Base-by-base conservation (phyloP, 371 early-diverging fungal species). In the Capillidium heterosporum region DNA sequence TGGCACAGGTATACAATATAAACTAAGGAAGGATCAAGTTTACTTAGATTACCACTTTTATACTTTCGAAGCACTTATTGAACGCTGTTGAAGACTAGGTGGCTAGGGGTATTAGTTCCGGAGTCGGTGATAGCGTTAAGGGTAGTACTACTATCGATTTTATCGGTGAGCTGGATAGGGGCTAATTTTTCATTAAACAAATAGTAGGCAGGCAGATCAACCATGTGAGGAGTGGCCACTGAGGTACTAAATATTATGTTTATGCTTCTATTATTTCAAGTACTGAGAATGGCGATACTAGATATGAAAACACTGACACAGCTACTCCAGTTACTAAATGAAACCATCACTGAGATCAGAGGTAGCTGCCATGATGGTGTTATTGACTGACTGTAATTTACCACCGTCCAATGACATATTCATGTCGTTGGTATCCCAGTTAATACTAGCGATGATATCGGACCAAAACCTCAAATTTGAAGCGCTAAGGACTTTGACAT, bases 291-390 rank as follows among this genome's bases (percentile, higher is more conserved):
- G 43, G 61, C 40, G 27, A 41, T n/a, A 42, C 82, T 84, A 29
- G 84, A 82, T 11, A 78, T 80, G 50, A 73, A 77, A 13, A 78
- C 59, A 57, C 78, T 65, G 23, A 87, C 81, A 60, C 91, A 92
- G 11, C 48, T 50, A 1, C 93, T 91, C 48, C 59, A 69, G 67
- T 89, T 89, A 32, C 77, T 79, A 60, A 86, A 92, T 19, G 61
- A 48, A 1, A 89, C 82, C 65, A 60, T 88, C 85, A 15, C 61
- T 59, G 24, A 57, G 53, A 53, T 72, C 76, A 48, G 75, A 71
- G 3, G 84, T 81, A 4, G 84, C 85, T 17, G 80, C 81, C 0
- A 81, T 79, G 35, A 85, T 67, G 10, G 73, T 77, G 1, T 60
- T 52, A 15, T 66, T 63, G 29, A 65, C 10, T n/a, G 63, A 57